Base-by-base conservation (phyloP, 257 asterid species). In the Verbena officinalis region DNA sequence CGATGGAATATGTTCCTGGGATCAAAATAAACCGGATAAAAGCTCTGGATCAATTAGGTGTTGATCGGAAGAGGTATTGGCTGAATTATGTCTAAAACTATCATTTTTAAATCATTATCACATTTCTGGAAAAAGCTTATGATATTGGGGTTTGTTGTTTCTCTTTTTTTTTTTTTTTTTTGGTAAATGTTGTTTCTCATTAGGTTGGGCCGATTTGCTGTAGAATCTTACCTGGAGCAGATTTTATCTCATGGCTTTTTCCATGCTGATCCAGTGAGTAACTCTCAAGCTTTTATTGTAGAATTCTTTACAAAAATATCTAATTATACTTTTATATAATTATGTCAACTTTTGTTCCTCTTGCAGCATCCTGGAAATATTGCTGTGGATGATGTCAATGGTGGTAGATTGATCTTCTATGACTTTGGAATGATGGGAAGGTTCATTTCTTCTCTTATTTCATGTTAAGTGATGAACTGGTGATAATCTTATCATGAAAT, bases 391-490 rank as follows among this genome's bases (percentile, higher is more conserved):
- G 92, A 87, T 75, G 81, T 83, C 63, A 87, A 87, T 64, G 95
- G 95, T 61, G 95, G 95, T 63, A 78, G 95, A 68, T 59, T 91
- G 80, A 91, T 91, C 65, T 91, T 91, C 66, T 91, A 91, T 51
- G 98, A 91, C 80, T 91, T 91, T 64, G 98, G 98, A 73, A 91
- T 91, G 95, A 87, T 87, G 95, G 95, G 95, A 76, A 83, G 91
- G 95, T 86, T 4, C 38, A 49, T 17, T 46, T 50, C 2, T 17
- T 46, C 49, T 46, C 40, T 38, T 22, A 19, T 71, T 31, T 23
- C 69, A 11, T 39, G 39, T 45, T 52, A n/a, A 48, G 60, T 34
- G 67, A 10, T 56, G 33, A 27, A n/a, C 5, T 2, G 5, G 2
- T 27, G 11, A 31, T 48, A 4, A 43, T 51, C 22, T 55, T 13